Evolutionary conservation across 805 yeast species (phyloP), one percentile per base, ranked within the genome.

Genomic region (Maudiozyma turicensis): DNA sequence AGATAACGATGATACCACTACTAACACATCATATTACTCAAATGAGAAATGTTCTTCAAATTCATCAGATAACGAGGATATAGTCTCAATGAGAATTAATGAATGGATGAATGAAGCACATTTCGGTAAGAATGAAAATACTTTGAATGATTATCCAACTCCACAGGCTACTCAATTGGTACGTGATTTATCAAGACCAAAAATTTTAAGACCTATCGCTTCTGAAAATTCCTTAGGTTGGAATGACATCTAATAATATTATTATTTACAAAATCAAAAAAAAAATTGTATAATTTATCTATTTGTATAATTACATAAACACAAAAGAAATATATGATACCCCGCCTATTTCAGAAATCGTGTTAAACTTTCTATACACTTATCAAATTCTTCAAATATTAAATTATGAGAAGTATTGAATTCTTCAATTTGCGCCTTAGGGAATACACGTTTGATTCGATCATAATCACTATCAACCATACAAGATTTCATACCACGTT

Each of bases 161-260:
- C 14, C 11, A 11, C 46, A 47, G 31, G 38, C 50, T 40, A 54
- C 52, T 8, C 52, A 47, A 29, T 40, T 46, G 30, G 57, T 52
- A 8, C 51, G 15, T n/a, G 44, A 45, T 53, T 15, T 51, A 51
- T 31, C 50, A 6, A 50, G 71, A 41, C 77, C 73, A 44, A 71
- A 65, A 40, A 84, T 84, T 39, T 81, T 86, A 7, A 77, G 75
- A 48, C 91, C 91, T 9, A 82, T 82, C 37, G 81, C 82, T 49
- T 75, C 84, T 3, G 78, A 79, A 52, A 84, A 81, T 61, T 82
- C 91, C 2, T 69, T 84, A 51, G 90, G 90, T 34, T 84, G 90
- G 90, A 66, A 57, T 47, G 65, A 58, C 45, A 47, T 61, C 45
- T 71, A 58, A 61, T 15, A n/a, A 14, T 28, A 29, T 6, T 13